Base-by-base conservation (phyloP, 176 grass and related monocot genomes). In the Themeda triandra region DNA sequence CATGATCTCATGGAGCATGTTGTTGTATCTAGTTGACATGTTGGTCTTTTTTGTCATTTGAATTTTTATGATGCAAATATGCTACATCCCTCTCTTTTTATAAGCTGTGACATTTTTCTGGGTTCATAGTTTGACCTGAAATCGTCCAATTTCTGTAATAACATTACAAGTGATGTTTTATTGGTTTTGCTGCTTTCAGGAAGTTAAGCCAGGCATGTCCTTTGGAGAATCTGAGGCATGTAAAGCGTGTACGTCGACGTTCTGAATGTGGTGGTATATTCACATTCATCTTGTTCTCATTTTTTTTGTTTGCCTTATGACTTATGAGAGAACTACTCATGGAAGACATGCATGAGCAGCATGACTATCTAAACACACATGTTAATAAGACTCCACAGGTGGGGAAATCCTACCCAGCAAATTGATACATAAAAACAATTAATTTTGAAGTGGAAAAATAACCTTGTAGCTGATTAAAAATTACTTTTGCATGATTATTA, bases 181-280 rank as follows among this genome's bases (percentile, higher is more conserved):
- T 44, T 73, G 31, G 13, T 72, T 54, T 75, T 4, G 5, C 1
- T 66, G 56, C 1, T 82, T 86, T 71, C 79, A 90, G 88, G 73
- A 73, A 90, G 37, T 73, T 90, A 74, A 90, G 48, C 76, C 88
- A 90, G 15, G 28, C 62, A 46, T 90, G 88, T 44, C 88, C 88
- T 27, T 56, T 90, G 45, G 88, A 90, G 25, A 82, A 86, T 86
- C 35, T 90, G 30, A 80, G 73, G 14, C 88, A 90, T 86, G 83
- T 90, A 53, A 90, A 90, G 73, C 53, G 88, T 66, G 83, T 90
- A 10, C 73, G 72, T 71, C 78, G 79, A 68, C 35, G 3, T 49
- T 13, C 15, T 71, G 77, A 39, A 21, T 76, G 51, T n/a, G 63
- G 49, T 75, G 80, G 65, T 78, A 88, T 77, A 78, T 83, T 53